These are phyloP conservation scores for Alternaria alternata DNA, from an alignment of 2,329 filamentous ascomycete species.

Conservation along the genomic window DNA sequence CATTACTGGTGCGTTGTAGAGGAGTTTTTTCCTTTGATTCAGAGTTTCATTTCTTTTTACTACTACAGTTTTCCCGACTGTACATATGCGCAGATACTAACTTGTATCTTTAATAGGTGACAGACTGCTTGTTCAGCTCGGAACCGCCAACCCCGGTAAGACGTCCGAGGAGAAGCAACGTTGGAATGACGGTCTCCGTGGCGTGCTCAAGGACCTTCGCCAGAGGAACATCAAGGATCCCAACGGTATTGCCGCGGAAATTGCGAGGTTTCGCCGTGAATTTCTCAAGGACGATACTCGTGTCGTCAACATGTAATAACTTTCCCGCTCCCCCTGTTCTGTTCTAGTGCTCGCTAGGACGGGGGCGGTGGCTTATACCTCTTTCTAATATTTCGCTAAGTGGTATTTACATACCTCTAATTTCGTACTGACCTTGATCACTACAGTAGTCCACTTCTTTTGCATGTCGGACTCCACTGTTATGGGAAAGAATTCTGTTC, in stretches of 20 bases:
- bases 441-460: conserved; percentile 1
- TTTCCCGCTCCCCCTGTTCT: neutral
- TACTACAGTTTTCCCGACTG: conserved; percentile 35
- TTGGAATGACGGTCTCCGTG: conserved; percentile 51
- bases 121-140: conserved; percentile 75
- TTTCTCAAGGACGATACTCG: conserved; percentile 52
- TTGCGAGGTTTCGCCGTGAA: conserved; percentile 50
- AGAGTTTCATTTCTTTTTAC: conserved; percentile 24
- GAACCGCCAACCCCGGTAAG: conserved; percentile 68
- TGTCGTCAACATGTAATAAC: conserved; percentile 46
- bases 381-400: neutral
- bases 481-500: neutral
- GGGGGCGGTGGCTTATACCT: conserved; percentile 3
- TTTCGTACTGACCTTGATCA: conserved; percentile 17
- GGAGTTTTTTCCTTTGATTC: conserved; percentile 15
- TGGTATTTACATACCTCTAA: conserved; percentile 9
- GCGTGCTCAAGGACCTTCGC: conserved; percentile 49
- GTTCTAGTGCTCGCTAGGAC: neutral
- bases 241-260: conserved; percentile 50
- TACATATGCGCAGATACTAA: conserved; percentile 48
- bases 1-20: conserved; percentile 71
- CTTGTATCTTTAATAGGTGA: conserved; percentile 64
- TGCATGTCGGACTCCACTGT: neutral
- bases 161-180: conserved; percentile 66
- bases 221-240: conserved; percentile 49